Percentiles rank a stretch among this genome's conserved stretches.
Evolutionary conservation across 2,329 filamentous ascomycete species (phyloP).

Genomic region (Claviceps capensis): DNA sequence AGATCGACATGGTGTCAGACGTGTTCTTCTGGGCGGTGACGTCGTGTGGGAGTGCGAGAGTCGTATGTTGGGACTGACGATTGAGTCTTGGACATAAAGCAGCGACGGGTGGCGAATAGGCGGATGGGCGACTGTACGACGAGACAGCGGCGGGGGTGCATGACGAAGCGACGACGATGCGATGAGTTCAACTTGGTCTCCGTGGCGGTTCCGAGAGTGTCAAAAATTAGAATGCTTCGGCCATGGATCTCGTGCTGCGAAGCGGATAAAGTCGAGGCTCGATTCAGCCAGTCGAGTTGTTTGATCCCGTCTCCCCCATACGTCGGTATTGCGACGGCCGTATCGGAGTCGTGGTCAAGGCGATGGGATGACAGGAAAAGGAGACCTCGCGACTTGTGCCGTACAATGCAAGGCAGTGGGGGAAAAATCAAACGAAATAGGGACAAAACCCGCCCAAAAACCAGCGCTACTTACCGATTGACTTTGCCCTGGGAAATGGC

Average conservation of each 20-base stretch:
- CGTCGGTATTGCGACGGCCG: not conserved
- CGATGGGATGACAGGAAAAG: not conserved
- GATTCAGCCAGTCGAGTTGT: not conserved
- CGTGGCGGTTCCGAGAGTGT: not conserved
- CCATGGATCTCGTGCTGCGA: not conserved
- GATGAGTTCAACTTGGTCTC: not conserved
- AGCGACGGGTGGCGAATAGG: not conserved
- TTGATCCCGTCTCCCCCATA: not conserved
- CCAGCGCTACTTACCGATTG: conserved; percentile 3
- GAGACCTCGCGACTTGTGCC: not conserved
- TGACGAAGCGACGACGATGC: not conserved
- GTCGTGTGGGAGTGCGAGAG: not conserved
- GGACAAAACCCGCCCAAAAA: not conserved
- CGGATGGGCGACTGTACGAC: not conserved
- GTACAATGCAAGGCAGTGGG: not conserved
- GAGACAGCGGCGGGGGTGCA: not conserved
- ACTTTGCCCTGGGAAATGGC: not conserved
- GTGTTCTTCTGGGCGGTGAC: no score
- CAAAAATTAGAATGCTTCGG: not conserved
- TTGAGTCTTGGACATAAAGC: not conserved
- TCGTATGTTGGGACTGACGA: not conserved
- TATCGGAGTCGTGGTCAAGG: not conserved
- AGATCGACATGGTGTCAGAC: no score
- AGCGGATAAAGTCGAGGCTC: not conserved
- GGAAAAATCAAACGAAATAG: not conserved